These are phyloP conservation scores for Phytomonas sp. DNA, from an alignment of 208 protist genomes.

Conservation along the genomic window DNA sequence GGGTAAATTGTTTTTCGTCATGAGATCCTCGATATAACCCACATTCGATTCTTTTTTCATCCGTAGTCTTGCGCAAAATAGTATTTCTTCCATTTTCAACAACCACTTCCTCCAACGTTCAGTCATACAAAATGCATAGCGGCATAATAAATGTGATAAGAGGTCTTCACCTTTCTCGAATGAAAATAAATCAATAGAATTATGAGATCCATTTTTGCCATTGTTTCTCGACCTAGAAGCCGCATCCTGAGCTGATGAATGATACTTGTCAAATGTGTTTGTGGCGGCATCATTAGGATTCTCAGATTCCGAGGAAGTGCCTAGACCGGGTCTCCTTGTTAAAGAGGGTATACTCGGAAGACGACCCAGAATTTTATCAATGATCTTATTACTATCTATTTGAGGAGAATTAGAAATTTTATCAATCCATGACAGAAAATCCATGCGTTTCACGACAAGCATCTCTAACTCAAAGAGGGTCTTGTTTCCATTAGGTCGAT, in stretches of 20 bases:
- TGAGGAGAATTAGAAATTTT: conserved; percentile 60
- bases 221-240: neutral
- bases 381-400: conserved; percentile 35
- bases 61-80: conserved; percentile 68
- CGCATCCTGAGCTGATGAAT: neutral
- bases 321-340: conserved; percentile 3
- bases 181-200: conserved; percentile 15
- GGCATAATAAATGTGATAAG: conserved; percentile 65
- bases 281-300: conserved; percentile 7
- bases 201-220: neutral
- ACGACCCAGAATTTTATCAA: conserved; percentile 57
- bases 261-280: neutral
- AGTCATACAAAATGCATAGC: conserved; percentile 88
- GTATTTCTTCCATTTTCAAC: conserved; percentile 61
- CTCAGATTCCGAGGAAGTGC: conserved; percentile 20
- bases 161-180: conserved; percentile 80
- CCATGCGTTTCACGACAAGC: conserved; percentile 82
- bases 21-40: conserved; percentile 59
- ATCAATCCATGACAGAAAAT: conserved; percentile 82
- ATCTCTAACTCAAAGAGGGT: conserved; percentile 79
- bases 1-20: conserved; percentile 62
- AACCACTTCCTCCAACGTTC: conserved; percentile 88
- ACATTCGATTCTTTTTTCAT: conserved; percentile 60
- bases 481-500: conserved; percentile 42
- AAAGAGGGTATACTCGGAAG: conserved; percentile 52